Evolutionary conservation across 2,329 filamentous ascomycete species (phyloP).

Genomic region (Aspergillus sp.): DNA sequence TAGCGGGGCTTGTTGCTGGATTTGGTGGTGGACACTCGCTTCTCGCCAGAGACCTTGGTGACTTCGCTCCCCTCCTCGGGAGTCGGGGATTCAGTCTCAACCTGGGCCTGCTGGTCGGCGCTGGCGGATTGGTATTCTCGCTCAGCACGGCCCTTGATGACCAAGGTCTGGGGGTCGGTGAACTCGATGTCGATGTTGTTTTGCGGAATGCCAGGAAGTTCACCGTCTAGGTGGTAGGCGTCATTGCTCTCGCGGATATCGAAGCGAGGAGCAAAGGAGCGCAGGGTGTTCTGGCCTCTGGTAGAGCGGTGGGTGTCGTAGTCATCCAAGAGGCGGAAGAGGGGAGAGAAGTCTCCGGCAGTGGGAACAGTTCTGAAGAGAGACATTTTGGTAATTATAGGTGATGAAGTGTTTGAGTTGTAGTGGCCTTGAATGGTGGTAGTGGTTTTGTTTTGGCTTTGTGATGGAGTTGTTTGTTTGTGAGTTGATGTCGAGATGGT

Average conservation of each 20-base stretch:
- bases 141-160: slow-evolving; percentile 47
- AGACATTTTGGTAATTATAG: slow-evolving; percentile 30
- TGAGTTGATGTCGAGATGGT: slow-evolving; percentile 9
- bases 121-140: slow-evolving; percentile 35
- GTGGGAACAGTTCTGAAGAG: slow-evolving; percentile 31
- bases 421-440: neutral
- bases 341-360: slow-evolving; percentile 41
- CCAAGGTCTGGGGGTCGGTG: slow-evolving; percentile 47
- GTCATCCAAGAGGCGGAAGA: slow-evolving; percentile 50
- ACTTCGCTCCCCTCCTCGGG: slow-evolving; percentile 20
- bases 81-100: slow-evolving; percentile 26
- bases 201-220: slow-evolving; percentile 49
- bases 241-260: slow-evolving; percentile 48
- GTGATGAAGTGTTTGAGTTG: neutral
- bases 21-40: slow-evolving; percentile 18
- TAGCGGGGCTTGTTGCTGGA: slow-evolving; percentile 44
- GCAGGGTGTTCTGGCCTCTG: slow-evolving; percentile 20
- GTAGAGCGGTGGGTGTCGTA: slow-evolving; percentile 38
- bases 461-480: slow-evolving; percentile 8
- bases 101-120: slow-evolving; percentile 20
- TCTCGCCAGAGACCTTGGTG: slow-evolving; percentile 30
- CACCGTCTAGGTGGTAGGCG: slow-evolving; percentile 49
- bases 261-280: slow-evolving; percentile 46
- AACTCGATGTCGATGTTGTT: slow-evolving; percentile 51
- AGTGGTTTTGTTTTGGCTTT: slow-evolving; percentile 4